Evolutionary conservation across 441 rosid genomes (phyloP).

Genomic region (Metrosideros polymorpha): DNA sequence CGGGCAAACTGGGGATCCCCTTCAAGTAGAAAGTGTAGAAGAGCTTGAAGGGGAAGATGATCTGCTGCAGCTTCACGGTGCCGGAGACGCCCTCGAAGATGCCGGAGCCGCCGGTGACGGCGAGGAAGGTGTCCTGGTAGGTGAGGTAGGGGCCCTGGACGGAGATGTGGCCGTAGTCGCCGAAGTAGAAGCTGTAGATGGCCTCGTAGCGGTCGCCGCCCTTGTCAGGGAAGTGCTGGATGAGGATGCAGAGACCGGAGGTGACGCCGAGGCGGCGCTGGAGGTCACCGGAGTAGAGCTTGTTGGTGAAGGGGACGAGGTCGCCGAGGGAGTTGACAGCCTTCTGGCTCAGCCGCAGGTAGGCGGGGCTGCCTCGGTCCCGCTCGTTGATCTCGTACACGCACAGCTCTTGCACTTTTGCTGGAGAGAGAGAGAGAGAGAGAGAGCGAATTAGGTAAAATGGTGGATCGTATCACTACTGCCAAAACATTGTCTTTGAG

Average conservation of each 20-base stretch:
- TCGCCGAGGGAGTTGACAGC: constrained; percentile 15
- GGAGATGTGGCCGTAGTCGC: constrained; percentile 14
- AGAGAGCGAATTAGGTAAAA: neutral
- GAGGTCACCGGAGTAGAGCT: constrained; percentile 17
- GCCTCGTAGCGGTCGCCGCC: constrained; percentile 14
- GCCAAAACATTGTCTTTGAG: neutral
- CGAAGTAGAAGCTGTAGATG: constrained; percentile 15
- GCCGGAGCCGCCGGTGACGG: constrained; percentile 15
- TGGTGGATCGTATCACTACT: neutral
- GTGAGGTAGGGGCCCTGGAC: constrained; percentile 15
- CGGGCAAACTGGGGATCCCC: constrained; percentile 18
- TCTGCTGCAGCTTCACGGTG: constrained; percentile 18
- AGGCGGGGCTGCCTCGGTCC: constrained; percentile 27
- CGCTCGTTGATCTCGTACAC: constrained; percentile 29
- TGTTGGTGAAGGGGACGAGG: constrained; percentile 25
- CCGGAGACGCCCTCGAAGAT: constrained; percentile 15
- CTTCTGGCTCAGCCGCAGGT: constrained; percentile 19
- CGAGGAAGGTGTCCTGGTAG: constrained; percentile 7
- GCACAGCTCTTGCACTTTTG: constrained; percentile 17
- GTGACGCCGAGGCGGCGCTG: constrained; percentile 12
- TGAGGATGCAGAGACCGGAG: constrained; percentile 7
- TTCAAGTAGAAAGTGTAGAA: constrained; percentile 25
- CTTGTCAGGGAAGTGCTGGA: constrained; percentile 7
- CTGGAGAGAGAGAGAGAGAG: neutral
- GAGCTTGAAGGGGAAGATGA: constrained; percentile 19